Base-by-base conservation (phyloP, 139 green algal species). In the Chlorella ohadii region DNA sequence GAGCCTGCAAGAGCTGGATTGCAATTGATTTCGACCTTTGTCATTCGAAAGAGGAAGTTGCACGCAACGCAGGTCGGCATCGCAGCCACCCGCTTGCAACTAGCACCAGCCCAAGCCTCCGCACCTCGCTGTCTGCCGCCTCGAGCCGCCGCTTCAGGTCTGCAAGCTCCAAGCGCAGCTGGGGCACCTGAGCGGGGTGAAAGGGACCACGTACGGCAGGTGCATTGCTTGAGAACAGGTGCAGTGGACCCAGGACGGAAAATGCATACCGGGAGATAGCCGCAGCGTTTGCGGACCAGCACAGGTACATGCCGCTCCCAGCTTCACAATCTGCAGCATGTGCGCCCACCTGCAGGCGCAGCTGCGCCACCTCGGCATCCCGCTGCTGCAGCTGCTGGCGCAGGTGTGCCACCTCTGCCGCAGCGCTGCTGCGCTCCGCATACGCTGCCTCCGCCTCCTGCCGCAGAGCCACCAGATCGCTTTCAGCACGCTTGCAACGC, bases 301-400 rank as follows among this genome's bases (percentile, higher is more conserved):
- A 34, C 67, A 74, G 36, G 59, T 33, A 2, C 9, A 6, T 16
- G 44, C 7, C 44, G 22, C 59, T 1, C 2, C 6, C 59, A 31
- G 3, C 27, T 31, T 9, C 23, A 9, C 59, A 66, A n/a, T 9
- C 22, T 31, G 13, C 59, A 66, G 1, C 59, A 31, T 2, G 31
- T 66, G 59, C 59, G 28, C 27, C 61, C 61, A 31, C 76, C 76
- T 82, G 76, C 76, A 82, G 27, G 57, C 76, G 76, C 57, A 82
- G 59, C 76, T 82, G 76, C 27, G 76, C 76, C 59, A 82, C 59
- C 76, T 82, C 57, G 16, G 76, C 56, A 17, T 82, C 76, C 25
- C 76, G 36, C 59, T 82, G 76, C 38, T 72, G 59, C 76, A 72
- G 59, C 76, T 72, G 59, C 59, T 82, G 76, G 36, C 59, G 34